Percentiles rank a stretch among this genome's conserved stretches.
Conservation (phyloP, 2,329 filamentous ascomycete genomes). For the Apiospora saccharicola region DNA sequence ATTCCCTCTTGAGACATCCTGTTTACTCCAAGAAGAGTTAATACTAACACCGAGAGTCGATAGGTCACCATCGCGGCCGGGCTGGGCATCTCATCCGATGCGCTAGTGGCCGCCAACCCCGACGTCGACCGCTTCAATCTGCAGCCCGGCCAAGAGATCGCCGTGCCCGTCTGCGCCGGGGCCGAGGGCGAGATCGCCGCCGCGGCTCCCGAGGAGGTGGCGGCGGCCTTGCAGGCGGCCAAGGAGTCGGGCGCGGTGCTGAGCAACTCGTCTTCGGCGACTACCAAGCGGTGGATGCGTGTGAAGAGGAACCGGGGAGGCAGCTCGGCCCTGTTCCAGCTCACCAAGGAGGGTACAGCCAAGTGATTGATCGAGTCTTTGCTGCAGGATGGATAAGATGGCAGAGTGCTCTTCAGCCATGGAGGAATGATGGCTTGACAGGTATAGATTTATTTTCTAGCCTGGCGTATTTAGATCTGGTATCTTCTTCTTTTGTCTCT, state of each 20-base stretch:
- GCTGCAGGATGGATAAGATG: not conserved
- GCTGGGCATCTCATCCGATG: not conserved
- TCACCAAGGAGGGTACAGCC: conserved; percentile 27
- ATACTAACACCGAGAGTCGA: no score
- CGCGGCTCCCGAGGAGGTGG: not conserved
- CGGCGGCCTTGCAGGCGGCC: not conserved
- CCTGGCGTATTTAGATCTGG: no score
- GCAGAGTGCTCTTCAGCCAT: not conserved
- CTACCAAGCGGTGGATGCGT: not conserved
- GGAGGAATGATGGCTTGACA: not conserved
- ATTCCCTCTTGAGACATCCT: no score
- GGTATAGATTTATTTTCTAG: not conserved
- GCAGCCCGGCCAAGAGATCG: not conserved
- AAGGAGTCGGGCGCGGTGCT: not conserved
- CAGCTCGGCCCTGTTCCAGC: not conserved
- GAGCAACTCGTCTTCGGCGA: not conserved
- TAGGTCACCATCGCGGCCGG: not conserved
- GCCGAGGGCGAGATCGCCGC: not conserved
- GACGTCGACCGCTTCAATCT: conserved; percentile 4
- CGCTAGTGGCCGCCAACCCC: conserved; percentile 11
- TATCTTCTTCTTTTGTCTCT: not conserved
- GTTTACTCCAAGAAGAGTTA: no score
- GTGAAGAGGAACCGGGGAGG: not conserved
- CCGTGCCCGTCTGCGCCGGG: conserved; percentile 13
- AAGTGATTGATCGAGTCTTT: not conserved